Percentiles rank a stretch among this genome's conserved stretches.
These are phyloP conservation scores for Venturia pyrina DNA, from an alignment of 2,329 filamentous ascomycete species.

Conservation along the genomic window DNA sequence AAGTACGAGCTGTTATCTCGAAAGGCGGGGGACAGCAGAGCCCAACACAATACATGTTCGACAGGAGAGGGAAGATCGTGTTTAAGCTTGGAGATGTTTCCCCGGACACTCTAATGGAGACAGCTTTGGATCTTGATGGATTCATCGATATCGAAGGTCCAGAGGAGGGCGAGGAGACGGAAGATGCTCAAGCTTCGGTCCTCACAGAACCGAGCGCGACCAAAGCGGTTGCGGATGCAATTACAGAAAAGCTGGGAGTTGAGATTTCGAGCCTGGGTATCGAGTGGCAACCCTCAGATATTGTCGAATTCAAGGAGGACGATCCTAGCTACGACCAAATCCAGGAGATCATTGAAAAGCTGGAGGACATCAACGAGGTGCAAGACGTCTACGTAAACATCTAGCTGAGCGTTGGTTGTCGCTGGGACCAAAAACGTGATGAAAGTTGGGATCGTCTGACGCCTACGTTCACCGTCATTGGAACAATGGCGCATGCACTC, in stretches of 20 bases:
- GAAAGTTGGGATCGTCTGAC: not conserved
- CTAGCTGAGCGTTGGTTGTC: not conserved
- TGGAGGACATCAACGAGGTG: conserved; percentile 8
- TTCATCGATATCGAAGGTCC: conserved; percentile 57
- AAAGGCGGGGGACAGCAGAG: conserved; percentile 56
- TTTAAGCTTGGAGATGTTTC: conserved; percentile 50
- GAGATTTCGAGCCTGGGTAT: conserved; percentile 68
- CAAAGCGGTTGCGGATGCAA: conserved; percentile 50
- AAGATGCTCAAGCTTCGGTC: conserved; percentile 46
- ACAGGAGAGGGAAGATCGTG: conserved; percentile 64
- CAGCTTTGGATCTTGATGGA: conserved; percentile 75
- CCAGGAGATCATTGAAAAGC: conserved; percentile 9
- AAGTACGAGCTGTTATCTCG: conserved; percentile 63
- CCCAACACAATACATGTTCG: conserved; percentile 75
- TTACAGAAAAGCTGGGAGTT: conserved; percentile 55
- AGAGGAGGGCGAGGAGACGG: conserved; percentile 1
- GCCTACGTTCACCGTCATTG: too few relatives aligned
- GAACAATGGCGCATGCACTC: not conserved
- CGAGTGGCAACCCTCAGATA: conserved; percentile 74
- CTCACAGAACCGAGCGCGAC: conserved; percentile 59
- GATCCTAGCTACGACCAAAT: not conserved
- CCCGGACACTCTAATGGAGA: conserved; percentile 66
- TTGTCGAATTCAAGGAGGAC: conserved; percentile 46
- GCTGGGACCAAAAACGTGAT: not conserved
- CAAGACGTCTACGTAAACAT: conserved; percentile 11